These are phyloP conservation scores for Thinopyrum elongatum DNA, from an alignment of 176 grass and related monocot species.

Conservation along the genomic window DNA sequence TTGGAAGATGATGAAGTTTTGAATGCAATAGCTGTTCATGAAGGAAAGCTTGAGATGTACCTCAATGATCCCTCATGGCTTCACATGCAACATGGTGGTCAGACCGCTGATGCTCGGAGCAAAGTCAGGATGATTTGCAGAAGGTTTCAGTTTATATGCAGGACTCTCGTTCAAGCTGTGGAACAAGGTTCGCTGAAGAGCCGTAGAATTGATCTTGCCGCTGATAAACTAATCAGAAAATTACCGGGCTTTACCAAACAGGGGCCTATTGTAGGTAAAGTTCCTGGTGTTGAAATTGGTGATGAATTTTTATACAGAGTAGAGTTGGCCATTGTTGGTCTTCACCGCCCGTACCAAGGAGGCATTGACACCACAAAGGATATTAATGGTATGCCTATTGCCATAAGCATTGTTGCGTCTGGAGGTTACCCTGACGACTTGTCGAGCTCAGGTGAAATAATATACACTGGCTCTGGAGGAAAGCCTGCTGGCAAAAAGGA, in stretches of 20 bases:
- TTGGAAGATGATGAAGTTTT: slow-evolving; percentile 33
- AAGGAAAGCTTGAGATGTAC: slow-evolving; percentile 32
- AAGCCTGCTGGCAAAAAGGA: slow-evolving; percentile 47
- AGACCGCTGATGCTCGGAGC: slow-evolving; percentile 31
- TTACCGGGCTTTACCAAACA: slow-evolving; percentile 45
- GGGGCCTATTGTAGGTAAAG: slow-evolving; percentile 44
- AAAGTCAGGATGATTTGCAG: slow-evolving; percentile 43
- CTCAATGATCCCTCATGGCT: slow-evolving; percentile 19
- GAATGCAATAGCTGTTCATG: slow-evolving; percentile 10
- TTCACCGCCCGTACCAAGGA: slow-evolving; percentile 56
- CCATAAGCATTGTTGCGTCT: slow-evolving; percentile 74
- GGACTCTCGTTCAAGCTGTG: slow-evolving; percentile 40
- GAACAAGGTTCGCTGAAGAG: slow-evolving; percentile 26
- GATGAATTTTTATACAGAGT: slow-evolving; percentile 78
- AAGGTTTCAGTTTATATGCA: slow-evolving; percentile 52
- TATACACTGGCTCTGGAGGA: slow-evolving; percentile 80
- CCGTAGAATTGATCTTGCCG: slow-evolving; percentile 49
- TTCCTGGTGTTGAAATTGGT: slow-evolving; percentile 77
- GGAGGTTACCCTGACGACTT: slow-evolving; percentile 72
- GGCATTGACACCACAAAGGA: slow-evolving; percentile 59
- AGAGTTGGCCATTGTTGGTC: slow-evolving; percentile 67
- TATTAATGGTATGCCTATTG: slow-evolving; percentile 33
- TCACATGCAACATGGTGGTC: slow-evolving; percentile 2
- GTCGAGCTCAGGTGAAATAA: slow-evolving; percentile 63
- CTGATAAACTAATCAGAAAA: slow-evolving; percentile 32